These are phyloP conservation scores for Vitis hybrid DNA, from an alignment of 177 flowering plant species.

Conservation along the genomic window DNA sequence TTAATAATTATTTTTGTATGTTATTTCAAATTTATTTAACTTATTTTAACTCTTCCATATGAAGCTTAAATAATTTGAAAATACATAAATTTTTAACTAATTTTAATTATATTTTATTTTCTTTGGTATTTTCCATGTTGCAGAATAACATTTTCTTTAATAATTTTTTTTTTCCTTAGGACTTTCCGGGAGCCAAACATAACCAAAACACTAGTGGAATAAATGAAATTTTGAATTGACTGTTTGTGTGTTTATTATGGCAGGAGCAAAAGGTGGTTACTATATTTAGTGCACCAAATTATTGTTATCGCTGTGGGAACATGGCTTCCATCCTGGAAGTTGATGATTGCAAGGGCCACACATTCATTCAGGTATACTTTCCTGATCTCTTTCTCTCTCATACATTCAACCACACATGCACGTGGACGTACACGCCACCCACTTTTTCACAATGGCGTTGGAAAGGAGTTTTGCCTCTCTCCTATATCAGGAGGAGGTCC, in stretches of 20 bases:
- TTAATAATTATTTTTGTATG: no score
- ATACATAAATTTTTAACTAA: no score
- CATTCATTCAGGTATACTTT: constrained; percentile 73
- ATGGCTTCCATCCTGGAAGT: constrained; percentile 95
- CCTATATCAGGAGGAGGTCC: no score
- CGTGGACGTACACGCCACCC: no score
- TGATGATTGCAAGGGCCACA: constrained; percentile 87
- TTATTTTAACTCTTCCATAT: no score
- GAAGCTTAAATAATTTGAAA: no score
- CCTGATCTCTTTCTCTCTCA: constrained; percentile 3
- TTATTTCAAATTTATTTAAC: no score
- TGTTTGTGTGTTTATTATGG: constrained; percentile 5
- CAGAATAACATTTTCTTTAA: no score
- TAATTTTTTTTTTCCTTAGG: no score
- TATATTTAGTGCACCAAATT: constrained; percentile 89
- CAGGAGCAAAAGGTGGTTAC: constrained; percentile 97
- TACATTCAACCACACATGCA: background rate
- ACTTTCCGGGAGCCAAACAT: no score
- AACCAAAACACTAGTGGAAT: background rate
- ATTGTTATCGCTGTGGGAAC: constrained; percentile 93
- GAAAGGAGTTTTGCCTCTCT: no score
- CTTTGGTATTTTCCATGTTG: background rate
- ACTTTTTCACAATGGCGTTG: no score
- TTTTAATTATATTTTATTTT: background rate
- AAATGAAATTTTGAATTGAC: background rate